Base-by-base conservation (phyloP, 495 filamentous ascomycete genomes). In the Xylaria sp. region DNA sequence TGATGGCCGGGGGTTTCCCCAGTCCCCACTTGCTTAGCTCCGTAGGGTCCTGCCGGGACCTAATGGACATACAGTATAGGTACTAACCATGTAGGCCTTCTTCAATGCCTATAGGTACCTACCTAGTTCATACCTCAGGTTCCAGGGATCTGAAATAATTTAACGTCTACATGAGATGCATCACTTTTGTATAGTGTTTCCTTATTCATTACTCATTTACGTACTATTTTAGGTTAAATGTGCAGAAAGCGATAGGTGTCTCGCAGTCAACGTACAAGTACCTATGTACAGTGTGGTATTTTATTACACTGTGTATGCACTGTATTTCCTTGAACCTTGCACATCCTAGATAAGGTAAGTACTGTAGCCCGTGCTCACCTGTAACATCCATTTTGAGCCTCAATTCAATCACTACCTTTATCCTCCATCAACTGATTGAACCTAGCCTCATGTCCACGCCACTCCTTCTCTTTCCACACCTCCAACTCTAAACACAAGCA, bases 371-470 rank as follows among this genome's bases (percentile, higher is more conserved):
- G 31, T 14, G 3, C 55, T 62, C 19, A 44, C 11, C 40, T 11
- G 17, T 24, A 57, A 29, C 59, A 58, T 72, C 50, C 65, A 29
- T 53, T 62, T 72, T 74, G 74, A 76, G 72, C 71, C 74, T 50
- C 64, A 55, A 52, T 17, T 52, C 63, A 66, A n/a, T n/a, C n/a
- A n/a, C n/a, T n/a, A n/a, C n/a, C n/a, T n/a, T n/a, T 37, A 21
- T 67, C 35, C 33, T 68, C 44, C 52, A 11, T 35, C 35, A 55
- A 57, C 35, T 14, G 29, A 52, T 50, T 29, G 17, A 53, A 17
- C 44, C 26, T 37, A 31, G 5, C 44, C 14, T 53, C 33, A 40
- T 37, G 46, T 41, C 50, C 29, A 19, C 21, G 7, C 64, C n/a
- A 50, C 43, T 37, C 15, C 26, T 37, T 40, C 29, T 40, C 17